Percentiles rank a stretch among this genome's conserved stretches.
Evolutionary conservation across 2,329 filamentous ascomycete genomes (phyloP).

Genomic region (Ceratocystis diversiconidia): DNA sequence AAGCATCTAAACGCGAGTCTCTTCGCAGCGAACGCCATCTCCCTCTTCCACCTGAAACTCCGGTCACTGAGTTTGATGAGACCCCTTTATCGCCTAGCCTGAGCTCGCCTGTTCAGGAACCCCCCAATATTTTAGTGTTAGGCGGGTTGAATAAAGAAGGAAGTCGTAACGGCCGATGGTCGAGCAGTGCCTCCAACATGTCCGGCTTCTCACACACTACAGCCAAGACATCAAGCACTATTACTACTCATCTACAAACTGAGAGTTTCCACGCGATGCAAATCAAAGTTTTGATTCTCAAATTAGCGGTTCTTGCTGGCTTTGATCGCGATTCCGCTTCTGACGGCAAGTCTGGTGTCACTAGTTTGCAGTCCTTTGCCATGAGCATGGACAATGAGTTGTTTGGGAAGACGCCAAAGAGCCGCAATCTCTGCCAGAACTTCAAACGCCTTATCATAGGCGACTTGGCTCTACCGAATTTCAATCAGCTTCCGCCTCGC

Average conservation of each 20-base stretch:
- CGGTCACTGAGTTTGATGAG: conserved; percentile 90
- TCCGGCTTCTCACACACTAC: conserved; percentile 66
- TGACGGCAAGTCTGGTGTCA: conserved; percentile 31
- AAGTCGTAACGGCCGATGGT: conserved; percentile 58
- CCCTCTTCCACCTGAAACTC: conserved; percentile 53
- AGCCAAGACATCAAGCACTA: conserved; percentile 52
- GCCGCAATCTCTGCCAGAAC: conserved; percentile 56
- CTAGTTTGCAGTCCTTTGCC: conserved; percentile 58
- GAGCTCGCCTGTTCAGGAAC: conserved; percentile 43
- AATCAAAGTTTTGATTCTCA: conserved; percentile 65
- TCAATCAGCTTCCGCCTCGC: conserved; percentile 32
- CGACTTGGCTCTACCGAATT: conserved; percentile 44
- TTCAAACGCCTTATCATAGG: conserved; percentile 69
- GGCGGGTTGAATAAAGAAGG: conserved; percentile 47
- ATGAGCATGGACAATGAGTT: conserved; percentile 60
- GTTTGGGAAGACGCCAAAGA: conserved; percentile 60
- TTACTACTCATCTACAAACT: conserved; percentile 50
- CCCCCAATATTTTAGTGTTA: conserved; percentile 79
- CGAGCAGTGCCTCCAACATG: conserved; percentile 63
- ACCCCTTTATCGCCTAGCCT: conserved; percentile 71
- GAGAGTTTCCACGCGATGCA: conserved; percentile 68
- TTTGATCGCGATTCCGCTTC: conserved; percentile 48
- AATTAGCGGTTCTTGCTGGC: conserved; percentile 73
- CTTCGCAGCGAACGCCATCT: conserved; percentile 27
- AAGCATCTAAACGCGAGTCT: conserved; percentile 40